Percentiles rank a stretch among this genome's conserved stretches.
These are phyloP conservation scores for Musa itinerans DNA, from an alignment of 176 grass and related monocot genomes.

Conservation along the genomic window DNA sequence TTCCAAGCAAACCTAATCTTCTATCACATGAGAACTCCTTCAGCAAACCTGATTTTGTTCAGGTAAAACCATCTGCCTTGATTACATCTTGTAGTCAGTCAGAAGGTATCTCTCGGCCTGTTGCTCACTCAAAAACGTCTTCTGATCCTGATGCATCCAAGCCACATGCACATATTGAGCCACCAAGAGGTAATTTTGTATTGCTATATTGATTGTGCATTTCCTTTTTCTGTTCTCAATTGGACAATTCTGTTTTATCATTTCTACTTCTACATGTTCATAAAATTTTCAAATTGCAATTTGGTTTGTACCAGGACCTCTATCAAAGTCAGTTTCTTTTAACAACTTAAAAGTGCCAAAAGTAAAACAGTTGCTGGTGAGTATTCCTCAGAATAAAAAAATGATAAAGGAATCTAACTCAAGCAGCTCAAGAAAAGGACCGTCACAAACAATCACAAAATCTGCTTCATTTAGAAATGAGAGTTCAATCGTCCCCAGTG, in stretches of 20 bases:
- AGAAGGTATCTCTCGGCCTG: neutral
- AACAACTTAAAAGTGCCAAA: slow-evolving; percentile 84
- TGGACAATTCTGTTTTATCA: neutral
- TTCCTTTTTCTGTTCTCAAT: neutral
- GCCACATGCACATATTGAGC: slow-evolving; percentile 18
- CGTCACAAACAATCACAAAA: slow-evolving; percentile 38
- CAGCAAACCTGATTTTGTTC: slow-evolving; percentile 29
- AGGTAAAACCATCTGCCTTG: slow-evolving; percentile 32
- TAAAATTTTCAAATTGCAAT: neutral
- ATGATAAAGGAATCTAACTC: slow-evolving; percentile 38
- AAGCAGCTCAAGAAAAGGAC: slow-evolving; percentile 36
- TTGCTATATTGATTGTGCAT: neutral
- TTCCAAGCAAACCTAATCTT: slow-evolving; percentile 32
- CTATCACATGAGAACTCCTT: slow-evolving; percentile 26
- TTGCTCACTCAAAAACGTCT: slow-evolving; percentile 20
- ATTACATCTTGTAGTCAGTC: neutral
- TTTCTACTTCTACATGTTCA: neutral
- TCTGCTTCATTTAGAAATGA: slow-evolving; percentile 56
- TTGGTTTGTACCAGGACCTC: slow-evolving; percentile 31
- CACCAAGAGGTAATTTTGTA: slow-evolving; percentile 43
- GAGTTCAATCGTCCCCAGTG: slow-evolving; percentile 19
- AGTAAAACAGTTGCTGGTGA: slow-evolving; percentile 70
- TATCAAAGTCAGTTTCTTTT: slow-evolving; percentile 68
- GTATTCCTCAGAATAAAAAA: slow-evolving; percentile 61
- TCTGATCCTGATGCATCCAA: slow-evolving; percentile 30